Conservation (phyloP, 2,329 filamentous ascomycete species). For the Fusarium sarcochroum region DNA sequence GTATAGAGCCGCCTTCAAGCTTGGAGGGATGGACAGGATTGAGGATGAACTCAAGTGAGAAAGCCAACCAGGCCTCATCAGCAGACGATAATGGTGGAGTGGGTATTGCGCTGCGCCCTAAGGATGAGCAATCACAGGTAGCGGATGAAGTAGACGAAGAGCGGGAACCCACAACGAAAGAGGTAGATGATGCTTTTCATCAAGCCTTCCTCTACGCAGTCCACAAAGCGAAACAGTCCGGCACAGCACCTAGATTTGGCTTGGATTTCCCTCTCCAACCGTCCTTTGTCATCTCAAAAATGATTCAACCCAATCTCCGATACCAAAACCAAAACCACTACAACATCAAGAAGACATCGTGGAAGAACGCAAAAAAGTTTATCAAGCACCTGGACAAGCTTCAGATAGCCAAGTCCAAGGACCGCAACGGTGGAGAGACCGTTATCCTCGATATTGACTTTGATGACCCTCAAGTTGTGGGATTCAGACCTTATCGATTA, state of each 20-base stretch:
- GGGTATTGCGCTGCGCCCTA: background rate
- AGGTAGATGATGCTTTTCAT: constrained; percentile 36
- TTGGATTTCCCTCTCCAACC: constrained; percentile 42
- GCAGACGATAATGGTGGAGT: too few relatives aligned
- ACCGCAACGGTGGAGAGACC: constrained; percentile 43
- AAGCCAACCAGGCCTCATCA: background rate
- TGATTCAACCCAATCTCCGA: constrained; percentile 43
- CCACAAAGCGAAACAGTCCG: constrained; percentile 37
- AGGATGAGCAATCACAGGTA: background rate
- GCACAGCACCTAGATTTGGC: constrained; percentile 30
- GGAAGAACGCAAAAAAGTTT: constrained; percentile 45
- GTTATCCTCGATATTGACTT: constrained; percentile 44
- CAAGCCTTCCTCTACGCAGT: constrained; percentile 43
- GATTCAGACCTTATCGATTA: constrained; percentile 39
- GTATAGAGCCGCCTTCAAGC: constrained; percentile 32
- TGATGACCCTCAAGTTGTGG: constrained; percentile 26
- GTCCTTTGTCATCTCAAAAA: constrained; percentile 43
- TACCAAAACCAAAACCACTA: constrained; percentile 37
- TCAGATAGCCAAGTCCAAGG: constrained; percentile 31
- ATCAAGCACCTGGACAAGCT: constrained; percentile 43
- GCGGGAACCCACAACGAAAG: constrained; percentile 40
- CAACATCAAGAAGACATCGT: constrained; percentile 45
- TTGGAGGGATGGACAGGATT: constrained; percentile 38
- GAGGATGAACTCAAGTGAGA: background rate
- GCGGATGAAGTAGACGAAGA: constrained; percentile 15